Conservation (phyloP, 805 yeast genomes). For the Teunomyces pallodes region DNA sequence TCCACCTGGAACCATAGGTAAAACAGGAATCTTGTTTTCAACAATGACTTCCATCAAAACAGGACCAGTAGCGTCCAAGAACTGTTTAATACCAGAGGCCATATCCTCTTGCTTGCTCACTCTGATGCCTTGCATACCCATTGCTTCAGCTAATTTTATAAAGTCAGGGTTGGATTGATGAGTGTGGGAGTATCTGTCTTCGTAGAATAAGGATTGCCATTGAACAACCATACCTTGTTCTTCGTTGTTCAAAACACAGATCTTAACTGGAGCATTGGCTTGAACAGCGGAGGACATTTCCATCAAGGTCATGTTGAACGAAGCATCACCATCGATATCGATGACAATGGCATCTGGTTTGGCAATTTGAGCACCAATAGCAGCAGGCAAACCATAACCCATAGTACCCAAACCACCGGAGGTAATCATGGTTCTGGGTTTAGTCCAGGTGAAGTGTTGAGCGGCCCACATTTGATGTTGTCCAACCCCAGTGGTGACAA, state of each 20-base stretch:
- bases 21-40: constrained; percentile 91
- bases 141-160: constrained; percentile 87
- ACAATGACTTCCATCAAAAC: constrained; percentile 86
- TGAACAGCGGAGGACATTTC: constrained; percentile 94
- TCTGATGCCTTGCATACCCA: constrained; percentile 86
- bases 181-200: constrained; percentile 96
- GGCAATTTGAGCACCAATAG: constrained; percentile 97
- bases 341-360: constrained; percentile 92
- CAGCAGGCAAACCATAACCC: constrained; percentile 98
- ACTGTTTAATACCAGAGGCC: constrained; percentile 49
- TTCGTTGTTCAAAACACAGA: constrained; percentile 88
- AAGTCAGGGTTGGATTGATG: constrained; percentile 95
- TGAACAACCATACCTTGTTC: constrained; percentile 99
- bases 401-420: constrained; percentile 98
- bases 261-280: constrained; percentile 86
- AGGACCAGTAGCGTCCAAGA: constrained; percentile 77
- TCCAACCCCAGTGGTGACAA: constrained; percentile 97
- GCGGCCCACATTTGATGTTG: constrained; percentile 99
- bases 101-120: constrained; percentile 65
- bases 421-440: constrained; percentile 92
- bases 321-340: constrained; percentile 98
- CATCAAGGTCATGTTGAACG: constrained; percentile 96
- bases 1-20: constrained; percentile 98
- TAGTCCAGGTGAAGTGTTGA: constrained; percentile 91
- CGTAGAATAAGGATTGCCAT: constrained; percentile 97